Evolutionary conservation across 352 stramenopile species (phyloP), one percentile per base, ranked within the genome.

Genomic region (Globisporangium viniferum): DNA sequence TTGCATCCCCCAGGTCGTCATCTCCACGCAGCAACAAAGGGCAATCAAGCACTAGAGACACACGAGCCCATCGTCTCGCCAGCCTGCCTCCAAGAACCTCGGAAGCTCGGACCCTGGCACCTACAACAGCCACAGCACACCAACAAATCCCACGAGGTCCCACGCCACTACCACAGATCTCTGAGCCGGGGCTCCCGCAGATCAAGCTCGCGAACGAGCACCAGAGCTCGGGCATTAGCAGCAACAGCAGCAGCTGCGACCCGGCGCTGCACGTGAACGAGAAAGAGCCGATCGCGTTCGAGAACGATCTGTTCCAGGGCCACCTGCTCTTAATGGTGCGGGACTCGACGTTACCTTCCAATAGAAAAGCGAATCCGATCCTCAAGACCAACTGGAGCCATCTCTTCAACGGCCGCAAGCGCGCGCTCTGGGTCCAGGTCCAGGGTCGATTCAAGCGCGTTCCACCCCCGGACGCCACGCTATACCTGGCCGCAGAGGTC

Each of bases 391-490:
- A 57, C 44, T 88, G 78, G 80, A 57, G 44, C 10, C 72, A 74
- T 4, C 56, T 84, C 14, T 88, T 88, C 54, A 69, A 59, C 2
- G 63, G 60, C 61, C 84, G 79, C 46, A 71, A 71, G 58, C 71
- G 73, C 4, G 70, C 65, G 65, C 65, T 89, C n/a, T 81, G 76
- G 67, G 68, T 94, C 27, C 84, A 91, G 39, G 55, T 92, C 0
- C 84, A 94, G 59, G 86, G 84, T 2, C 72, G 67, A 12, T 91
- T 94, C 66, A 91, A 80, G 64, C 70, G 72, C 15, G 59, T 68
- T 0, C 71, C 80, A 0, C 70, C 78, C 6, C 54, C 62, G 0
- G 71, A 67, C 2, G 68, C 63, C n/a, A 73, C 76, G 35, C 12
- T 89, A 18, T 89, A 81, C 27, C 46, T 94, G 33, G 82, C 83